A percentile compares a stretch with the other conserved stretches of the same genome.
Conservation (phyloP, 164 flowering plant species). For the Piper betle region DNA sequence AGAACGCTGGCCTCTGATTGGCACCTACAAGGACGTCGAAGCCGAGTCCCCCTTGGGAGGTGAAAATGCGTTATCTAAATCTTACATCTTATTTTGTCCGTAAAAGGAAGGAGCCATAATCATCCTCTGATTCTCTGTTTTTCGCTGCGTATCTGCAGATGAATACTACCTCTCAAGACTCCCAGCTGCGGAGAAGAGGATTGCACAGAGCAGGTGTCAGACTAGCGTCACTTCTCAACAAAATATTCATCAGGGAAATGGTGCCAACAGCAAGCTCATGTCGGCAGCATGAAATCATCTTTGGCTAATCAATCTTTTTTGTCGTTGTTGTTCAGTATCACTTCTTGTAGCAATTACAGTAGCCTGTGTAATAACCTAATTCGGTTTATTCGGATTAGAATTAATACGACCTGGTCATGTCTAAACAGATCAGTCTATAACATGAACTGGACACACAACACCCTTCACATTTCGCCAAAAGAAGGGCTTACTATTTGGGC, state of each 20-base stretch:
- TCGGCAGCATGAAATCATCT: no score
- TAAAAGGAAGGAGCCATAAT: background rate
- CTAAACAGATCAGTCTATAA: no score
- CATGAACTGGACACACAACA: no score
- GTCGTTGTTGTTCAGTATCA: no score
- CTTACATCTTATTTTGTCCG: background rate
- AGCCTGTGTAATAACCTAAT: no score
- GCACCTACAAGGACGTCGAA: conserved; percentile 1
- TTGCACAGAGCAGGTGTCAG: conserved; percentile 7
- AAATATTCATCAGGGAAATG: background rate
- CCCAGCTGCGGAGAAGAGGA: conserved; percentile 5
- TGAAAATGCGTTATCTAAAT: background rate
- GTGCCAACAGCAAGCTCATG: no score
- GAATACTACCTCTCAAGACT: conserved; percentile 2
- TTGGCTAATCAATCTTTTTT: no score
- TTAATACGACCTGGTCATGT: no score
- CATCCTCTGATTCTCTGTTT: background rate
- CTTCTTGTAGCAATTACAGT: no score
- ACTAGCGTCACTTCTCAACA: conserved; percentile 5
- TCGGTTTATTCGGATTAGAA: no score
- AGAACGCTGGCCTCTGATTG: conserved; percentile 3
- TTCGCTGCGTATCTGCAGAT: background rate
- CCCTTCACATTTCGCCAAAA: no score
- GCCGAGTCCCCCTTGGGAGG: background rate
- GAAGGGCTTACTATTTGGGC: no score